Evolutionary conservation across 202 grass and related monocot genomes (phyloP).

Genomic region (Zizania palustris): DNA sequence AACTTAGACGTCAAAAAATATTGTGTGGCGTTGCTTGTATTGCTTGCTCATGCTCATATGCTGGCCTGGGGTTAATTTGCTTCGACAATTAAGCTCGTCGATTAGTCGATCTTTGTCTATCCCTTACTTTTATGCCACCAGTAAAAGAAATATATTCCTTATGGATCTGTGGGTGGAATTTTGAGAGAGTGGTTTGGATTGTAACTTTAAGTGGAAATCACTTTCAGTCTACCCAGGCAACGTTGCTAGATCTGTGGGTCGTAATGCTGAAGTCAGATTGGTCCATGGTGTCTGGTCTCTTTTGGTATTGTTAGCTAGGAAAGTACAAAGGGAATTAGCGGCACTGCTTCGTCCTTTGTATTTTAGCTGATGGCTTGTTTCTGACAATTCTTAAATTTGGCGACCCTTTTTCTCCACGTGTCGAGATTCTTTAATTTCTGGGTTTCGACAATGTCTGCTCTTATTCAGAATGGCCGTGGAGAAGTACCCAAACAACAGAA

Average conservation of each 20-base stretch:
- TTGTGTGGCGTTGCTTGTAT: not conserved
- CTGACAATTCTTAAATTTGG: constrained; percentile 25
- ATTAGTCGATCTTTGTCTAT: constrained; percentile 10
- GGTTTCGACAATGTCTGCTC: constrained; percentile 22
- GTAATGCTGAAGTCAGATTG: constrained; percentile 39
- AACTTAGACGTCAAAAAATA: not conserved
- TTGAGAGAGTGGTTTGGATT: not conserved
- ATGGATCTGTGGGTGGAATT: not conserved
- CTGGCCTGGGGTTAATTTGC: not conserved
- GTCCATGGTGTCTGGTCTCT: constrained; percentile 16
- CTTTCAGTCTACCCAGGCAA: not conserved
- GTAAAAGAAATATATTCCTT: not conserved
- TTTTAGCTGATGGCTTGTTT: not conserved
- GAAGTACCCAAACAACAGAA: constrained; percentile 70
- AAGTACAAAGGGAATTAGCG: constrained; percentile 19
- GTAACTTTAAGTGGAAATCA: constrained; percentile 21
- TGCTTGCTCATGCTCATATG: constrained; percentile 28
- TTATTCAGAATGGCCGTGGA: constrained; percentile 66
- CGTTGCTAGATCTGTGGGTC: not conserved
- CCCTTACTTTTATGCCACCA: not conserved
- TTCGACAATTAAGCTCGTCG: not conserved
- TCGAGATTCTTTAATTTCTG: constrained; percentile 15
- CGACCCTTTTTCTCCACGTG: constrained; percentile 12
- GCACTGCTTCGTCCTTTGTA: constrained; percentile 3
- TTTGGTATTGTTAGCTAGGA: constrained; percentile 4